Percentiles rank a stretch among this genome's conserved stretches.
phyloP scores from a whole-genome alignment of 345 rosid species.

The Boechera retrofracta region DNA sequence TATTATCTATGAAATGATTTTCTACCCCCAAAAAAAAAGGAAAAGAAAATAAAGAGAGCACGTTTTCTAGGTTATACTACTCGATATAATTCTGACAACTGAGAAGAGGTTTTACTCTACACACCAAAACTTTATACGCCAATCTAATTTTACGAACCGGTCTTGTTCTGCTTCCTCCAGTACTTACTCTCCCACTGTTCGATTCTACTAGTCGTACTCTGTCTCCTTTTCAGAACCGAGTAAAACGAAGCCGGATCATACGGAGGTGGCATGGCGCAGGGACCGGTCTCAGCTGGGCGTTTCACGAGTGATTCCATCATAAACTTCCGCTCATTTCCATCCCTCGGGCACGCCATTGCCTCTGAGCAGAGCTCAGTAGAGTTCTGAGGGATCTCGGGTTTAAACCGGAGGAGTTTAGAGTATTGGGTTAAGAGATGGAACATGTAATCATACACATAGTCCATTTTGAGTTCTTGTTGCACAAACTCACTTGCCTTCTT shows the following conservation, averaged over 20 bases:
- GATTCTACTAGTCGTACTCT: slow-evolving; percentile 39
- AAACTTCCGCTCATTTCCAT: slow-evolving; percentile 57
- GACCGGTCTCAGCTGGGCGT: slow-evolving; percentile 56
- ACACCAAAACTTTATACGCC: slow-evolving; percentile 24
- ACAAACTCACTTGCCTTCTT: slow-evolving; percentile 66
- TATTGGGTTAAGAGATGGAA: slow-evolving; percentile 74
- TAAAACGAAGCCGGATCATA: slow-evolving; percentile 61
- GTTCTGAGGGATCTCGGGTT: slow-evolving; percentile 56
- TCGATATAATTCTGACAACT: slow-evolving; percentile 13
- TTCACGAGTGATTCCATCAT: slow-evolving; percentile 73
- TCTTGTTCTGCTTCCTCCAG: slow-evolving; percentile 50
- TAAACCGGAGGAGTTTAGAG: slow-evolving; percentile 68
- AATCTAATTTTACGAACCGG: slow-evolving; percentile 31
- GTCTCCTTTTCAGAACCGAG: slow-evolving; percentile 45
- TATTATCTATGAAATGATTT: not conserved
- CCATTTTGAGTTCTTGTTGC: slow-evolving; percentile 63
- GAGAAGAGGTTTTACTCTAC: slow-evolving; percentile 15
- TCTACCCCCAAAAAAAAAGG: slow-evolving; percentile 30
- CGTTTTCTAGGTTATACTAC: not conserved
- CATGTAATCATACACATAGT: slow-evolving; percentile 80
- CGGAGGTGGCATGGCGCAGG: slow-evolving; percentile 70
- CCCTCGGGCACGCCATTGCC: slow-evolving; percentile 61
- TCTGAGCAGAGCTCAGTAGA: slow-evolving; percentile 62
- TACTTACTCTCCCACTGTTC: slow-evolving; percentile 57
- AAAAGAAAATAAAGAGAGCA: not conserved